A percentile compares a stretch with the other conserved stretches of the same genome.
Evolutionary conservation across 1,284 basidiomycete species (phyloP).

Genomic region (Caloboletus inedulis): DNA sequence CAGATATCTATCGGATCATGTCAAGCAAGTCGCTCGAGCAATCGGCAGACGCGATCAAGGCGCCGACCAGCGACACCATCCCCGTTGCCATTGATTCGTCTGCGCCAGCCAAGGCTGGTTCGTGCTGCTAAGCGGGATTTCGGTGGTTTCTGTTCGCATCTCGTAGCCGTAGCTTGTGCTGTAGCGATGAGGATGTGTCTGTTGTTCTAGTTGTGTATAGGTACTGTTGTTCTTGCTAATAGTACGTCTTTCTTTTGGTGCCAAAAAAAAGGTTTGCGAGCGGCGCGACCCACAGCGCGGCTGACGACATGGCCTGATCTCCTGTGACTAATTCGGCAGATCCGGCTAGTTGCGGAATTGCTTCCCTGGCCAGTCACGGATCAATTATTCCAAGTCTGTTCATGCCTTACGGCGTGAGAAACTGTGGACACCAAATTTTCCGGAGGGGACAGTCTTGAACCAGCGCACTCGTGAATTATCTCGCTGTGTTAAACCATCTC

Average conservation of each 20-base stretch:
- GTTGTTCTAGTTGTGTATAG: constrained; percentile 19
- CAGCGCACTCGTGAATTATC: constrained; percentile 66
- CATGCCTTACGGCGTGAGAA: constrained; percentile 59
- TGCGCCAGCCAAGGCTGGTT: constrained; percentile 34
- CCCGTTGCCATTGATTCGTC: constrained; percentile 59
- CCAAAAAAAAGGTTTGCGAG: constrained; percentile 69
- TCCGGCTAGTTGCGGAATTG: constrained; percentile 82
- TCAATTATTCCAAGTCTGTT: constrained; percentile 71
- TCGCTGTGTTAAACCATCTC: constrained; percentile 66
- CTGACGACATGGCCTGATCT: constrained; percentile 80
- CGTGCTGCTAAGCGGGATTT: constrained; percentile 40
- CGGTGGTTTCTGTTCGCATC: constrained; percentile 2
- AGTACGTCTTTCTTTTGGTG: not conserved
- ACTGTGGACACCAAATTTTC: constrained; percentile 83
- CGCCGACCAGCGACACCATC: constrained; percentile 70
- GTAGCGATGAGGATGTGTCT: not conserved
- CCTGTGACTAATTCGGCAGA: constrained; percentile 85
- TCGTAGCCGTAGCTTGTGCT: constrained; percentile 10
- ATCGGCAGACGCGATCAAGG: constrained; percentile 68
- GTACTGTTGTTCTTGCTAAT: constrained; percentile 26
- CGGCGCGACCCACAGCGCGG: constrained; percentile 71
- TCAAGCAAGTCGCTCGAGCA: constrained; percentile 88
- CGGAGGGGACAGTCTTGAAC: constrained; percentile 87
- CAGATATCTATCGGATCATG: constrained; percentile 94
- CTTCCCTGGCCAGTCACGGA: constrained; percentile 82